Conservation (phyloP, 768 basidiomycete species). For the Lentinula guzmanii region DNA sequence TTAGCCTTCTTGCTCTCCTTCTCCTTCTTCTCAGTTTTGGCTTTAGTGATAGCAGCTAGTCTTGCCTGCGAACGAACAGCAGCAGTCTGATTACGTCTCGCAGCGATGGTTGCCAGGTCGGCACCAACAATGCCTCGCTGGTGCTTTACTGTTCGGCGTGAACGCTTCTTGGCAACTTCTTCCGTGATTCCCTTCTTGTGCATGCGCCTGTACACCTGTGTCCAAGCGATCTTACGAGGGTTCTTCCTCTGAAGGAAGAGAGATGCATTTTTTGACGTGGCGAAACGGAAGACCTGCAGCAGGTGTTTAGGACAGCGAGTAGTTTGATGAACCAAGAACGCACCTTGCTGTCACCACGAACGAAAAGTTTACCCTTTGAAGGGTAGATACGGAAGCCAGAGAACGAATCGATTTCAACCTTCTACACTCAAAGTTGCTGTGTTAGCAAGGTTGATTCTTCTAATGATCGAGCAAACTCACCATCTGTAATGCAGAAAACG, state of each 20-base stretch:
- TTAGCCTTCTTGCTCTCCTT: conserved; percentile 90
- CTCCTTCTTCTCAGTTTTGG: conserved; percentile 95
- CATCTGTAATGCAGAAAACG: neutral
- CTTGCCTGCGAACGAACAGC: conserved; percentile 78
- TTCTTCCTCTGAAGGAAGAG: conserved; percentile 99
- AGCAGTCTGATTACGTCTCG: conserved; percentile 88
- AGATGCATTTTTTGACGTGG: conserved; percentile 87
- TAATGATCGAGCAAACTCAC: neutral
- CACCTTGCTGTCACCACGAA: conserved; percentile 95
- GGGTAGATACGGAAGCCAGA: conserved; percentile 98
- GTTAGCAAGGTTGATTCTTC: neutral
- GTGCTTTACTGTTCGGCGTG: conserved; percentile 94
- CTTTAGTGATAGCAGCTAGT: conserved; percentile 83
- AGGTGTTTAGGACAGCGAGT: neutral
- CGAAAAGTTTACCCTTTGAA: conserved; percentile 91
- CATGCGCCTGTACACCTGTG: conserved; percentile 88
- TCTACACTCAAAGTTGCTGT: conserved; percentile 40
- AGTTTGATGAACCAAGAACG: conserved; percentile 12
- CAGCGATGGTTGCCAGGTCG: conserved; percentile 85
- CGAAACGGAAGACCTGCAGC: conserved; percentile 89
- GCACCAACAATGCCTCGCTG: conserved; percentile 98
- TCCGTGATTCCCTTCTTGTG: conserved; percentile 99
- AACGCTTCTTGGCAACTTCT: conserved; percentile 98
- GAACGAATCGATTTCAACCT: conserved; percentile 99
- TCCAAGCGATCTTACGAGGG: conserved; percentile 99